Percentiles rank a stretch among this genome's conserved stretches.
phyloP scores from a whole-genome alignment of 202 grass and related monocot genomes.

The Panicum virgatum region DNA sequence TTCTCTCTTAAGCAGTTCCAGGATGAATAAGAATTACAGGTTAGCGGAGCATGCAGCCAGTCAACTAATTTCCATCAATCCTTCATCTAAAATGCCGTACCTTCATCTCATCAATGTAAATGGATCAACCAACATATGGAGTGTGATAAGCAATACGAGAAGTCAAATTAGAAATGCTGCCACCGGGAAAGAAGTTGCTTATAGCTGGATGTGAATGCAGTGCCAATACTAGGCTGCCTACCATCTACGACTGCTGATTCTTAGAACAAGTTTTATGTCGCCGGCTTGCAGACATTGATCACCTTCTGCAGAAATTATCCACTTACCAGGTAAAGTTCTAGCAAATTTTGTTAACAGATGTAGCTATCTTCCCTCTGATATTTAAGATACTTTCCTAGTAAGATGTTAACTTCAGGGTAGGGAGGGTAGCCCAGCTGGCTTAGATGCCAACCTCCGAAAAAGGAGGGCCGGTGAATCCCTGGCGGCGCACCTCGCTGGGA shows the following conservation, averaged over 20 bases:
- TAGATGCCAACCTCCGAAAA: too few species aligned
- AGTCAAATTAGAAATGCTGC: constrained; percentile 40
- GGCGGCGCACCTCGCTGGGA: too few species aligned
- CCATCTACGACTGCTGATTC: not conserved
- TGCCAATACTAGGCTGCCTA: not conserved
- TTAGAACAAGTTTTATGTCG: not conserved
- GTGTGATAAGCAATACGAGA: constrained; percentile 44
- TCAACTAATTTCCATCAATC: constrained; percentile 46
- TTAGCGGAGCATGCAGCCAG: constrained; percentile 57
- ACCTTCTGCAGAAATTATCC: constrained; percentile 1
- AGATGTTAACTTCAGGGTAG: not conserved
- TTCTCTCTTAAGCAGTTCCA: constrained; percentile 61
- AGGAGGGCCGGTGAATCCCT: too few species aligned
- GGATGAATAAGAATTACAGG: constrained; percentile 39
- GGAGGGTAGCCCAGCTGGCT: too few species aligned
- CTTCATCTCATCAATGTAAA: constrained; percentile 26
- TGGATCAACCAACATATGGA: constrained; percentile 42
- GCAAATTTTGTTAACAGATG: not conserved
- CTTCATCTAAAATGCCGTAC: constrained; percentile 52
- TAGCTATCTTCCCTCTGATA: not conserved
- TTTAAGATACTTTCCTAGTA: not conserved
- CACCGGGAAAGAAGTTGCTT: constrained; percentile 39
- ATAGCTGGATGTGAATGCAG: constrained; percentile 41
- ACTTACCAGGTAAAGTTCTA: constrained; percentile 21
- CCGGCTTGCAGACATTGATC: not conserved